phyloP scores from a whole-genome alignment of 73 alveolate genomes.

The Stentor coeruleus region DNA sequence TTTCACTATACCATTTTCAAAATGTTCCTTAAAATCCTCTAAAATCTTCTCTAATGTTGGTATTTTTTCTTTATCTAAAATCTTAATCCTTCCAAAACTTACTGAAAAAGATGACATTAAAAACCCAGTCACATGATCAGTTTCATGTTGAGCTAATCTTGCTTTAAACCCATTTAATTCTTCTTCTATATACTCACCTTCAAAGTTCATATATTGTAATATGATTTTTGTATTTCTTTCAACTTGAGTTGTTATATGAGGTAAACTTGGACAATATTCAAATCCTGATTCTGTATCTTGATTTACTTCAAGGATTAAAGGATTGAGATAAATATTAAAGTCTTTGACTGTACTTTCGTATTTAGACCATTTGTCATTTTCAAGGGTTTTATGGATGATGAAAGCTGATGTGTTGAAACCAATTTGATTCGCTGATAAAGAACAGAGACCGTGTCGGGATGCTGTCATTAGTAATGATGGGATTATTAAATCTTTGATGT shows the following conservation, averaged over 20 bases:
- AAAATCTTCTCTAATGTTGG: background rate
- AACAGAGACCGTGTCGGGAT: background rate
- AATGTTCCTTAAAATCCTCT: background rate
- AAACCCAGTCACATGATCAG: background rate
- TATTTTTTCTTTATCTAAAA: background rate
- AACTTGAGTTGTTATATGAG: background rate
- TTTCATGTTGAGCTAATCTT: background rate
- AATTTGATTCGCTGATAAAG: background rate
- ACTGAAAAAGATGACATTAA: background rate
- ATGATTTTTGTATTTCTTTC: background rate
- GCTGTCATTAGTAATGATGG: background rate
- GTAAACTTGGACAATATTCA: background rate
- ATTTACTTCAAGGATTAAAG: background rate
- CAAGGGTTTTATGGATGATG: background rate
- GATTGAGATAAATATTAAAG: background rate
- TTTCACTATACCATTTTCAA: background rate
- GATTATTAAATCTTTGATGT: background rate
- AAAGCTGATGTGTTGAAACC: background rate
- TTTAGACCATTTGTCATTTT: background rate
- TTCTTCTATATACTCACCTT: background rate
- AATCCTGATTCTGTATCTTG: background rate
- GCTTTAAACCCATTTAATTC: background rate
- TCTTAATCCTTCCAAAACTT: background rate
- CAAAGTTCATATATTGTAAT: background rate
- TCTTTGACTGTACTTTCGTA: background rate